Conservation (phyloP, 75 land plant species). For the Ceratopteris richardii region DNA sequence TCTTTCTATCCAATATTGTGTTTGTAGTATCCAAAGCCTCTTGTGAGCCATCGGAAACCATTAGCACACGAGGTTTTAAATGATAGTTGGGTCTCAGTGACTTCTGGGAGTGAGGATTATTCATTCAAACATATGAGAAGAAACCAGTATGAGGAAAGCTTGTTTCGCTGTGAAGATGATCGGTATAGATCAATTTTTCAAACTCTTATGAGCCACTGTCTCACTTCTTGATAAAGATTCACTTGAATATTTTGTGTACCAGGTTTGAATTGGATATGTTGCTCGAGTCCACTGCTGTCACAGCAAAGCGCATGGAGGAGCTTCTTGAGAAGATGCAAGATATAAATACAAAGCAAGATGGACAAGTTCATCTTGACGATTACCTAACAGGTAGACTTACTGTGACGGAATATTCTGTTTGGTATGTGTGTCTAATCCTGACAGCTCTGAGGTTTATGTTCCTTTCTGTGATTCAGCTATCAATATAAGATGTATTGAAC, state of each 20-base stretch:
- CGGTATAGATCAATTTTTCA: constrained; percentile 2
- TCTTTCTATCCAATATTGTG: too few relatives aligned
- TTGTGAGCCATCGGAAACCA: constrained; percentile 52
- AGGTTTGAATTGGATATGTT: constrained; percentile 27
- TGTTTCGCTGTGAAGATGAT: constrained; percentile 28
- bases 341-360: constrained; percentile 2
- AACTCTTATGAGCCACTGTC: too few relatives aligned
- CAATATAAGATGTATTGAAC: constrained; percentile 14
- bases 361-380: constrained; percentile 10
- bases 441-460: neutral
- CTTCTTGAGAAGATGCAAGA: constrained; percentile 10
- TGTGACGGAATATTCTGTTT: neutral
- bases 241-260: neutral
- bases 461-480: constrained; percentile 7
- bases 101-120: constrained; percentile 19
- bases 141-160: constrained; percentile 18
- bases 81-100: constrained; percentile 14
- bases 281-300: constrained; percentile 10
- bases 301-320: constrained; percentile 12
- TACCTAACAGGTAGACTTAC: constrained; percentile 11
- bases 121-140: constrained; percentile 14
- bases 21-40: constrained; percentile 58
- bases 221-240: too few relatives aligned
- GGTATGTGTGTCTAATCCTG: neutral
- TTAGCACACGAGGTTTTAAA: constrained; percentile 13